Base-by-base conservation (phyloP, 2,329 filamentous ascomycete species). In the Conoideocrella luteorostrata region DNA sequence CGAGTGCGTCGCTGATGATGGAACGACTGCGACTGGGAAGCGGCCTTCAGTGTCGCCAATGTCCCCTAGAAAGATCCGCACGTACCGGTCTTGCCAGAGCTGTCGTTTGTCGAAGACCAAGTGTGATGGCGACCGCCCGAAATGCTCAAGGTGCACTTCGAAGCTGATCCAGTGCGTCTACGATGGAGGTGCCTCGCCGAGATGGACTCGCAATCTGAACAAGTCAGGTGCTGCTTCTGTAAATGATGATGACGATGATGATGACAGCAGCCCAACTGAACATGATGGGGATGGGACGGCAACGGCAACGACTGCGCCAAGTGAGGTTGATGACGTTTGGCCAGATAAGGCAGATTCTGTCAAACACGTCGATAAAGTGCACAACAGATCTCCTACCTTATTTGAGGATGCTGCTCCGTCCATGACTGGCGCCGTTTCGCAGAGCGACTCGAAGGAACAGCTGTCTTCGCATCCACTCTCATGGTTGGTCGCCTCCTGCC, bases 31-130 rank as follows among this genome's bases (percentile, higher is more conserved):
- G 28, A 51, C 52, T 41, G 53, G 48, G 15, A 52, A 49, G 22
- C 49, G 55, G 17, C 52, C 55, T 34, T 56, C 59, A 23, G 46
- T 55, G 22, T 54, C 58, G 24, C 52, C 60, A 9, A 51, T 58
- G 5, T 55, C 63, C 3, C 44, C 65, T 37, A 56, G 62, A 34
- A 67, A 66, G 56, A 66, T 66, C 35, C 61, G 64, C 40, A 67
- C 64, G 13, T 67, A 67, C 47, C 62, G 64, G 20, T 66, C 64
- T 21, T 67, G 64, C 42, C 63, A 61, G 43, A 59, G 51, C 53
- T 67, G 64, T 46, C 64, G 64, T 37, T 47, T 65, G 20, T 66
- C 63, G 46, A 67, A 67, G 60, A 67, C 64, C 5, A 67, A 68
- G 54, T 68, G 65, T 51, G 58, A 67, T 39, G 66, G 65, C 56